Conservation (phyloP, 2,329 filamentous ascomycete genomes). For the Coniochaeta sp. region DNA sequence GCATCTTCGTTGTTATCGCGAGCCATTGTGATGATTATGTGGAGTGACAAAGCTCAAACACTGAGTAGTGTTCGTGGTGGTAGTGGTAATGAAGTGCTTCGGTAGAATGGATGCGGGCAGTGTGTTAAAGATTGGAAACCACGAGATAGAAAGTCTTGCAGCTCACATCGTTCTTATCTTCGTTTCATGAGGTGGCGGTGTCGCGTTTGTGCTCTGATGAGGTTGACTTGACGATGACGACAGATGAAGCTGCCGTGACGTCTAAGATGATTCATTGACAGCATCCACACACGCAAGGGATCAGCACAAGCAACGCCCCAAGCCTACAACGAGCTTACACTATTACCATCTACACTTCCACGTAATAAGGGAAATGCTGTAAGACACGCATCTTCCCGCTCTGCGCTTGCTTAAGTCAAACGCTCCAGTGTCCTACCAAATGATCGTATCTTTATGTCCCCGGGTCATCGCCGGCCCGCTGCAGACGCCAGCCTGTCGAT, state of each 20-base stretch:
- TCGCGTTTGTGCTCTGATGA: slow-evolving; percentile 1
- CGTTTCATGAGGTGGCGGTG: not conserved
- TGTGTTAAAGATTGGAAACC: too few species aligned
- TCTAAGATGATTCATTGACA: not conserved
- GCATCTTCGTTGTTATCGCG: slow-evolving; percentile 4
- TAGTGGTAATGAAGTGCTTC: not conserved
- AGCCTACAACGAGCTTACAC: too few species aligned
- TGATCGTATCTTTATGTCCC: not conserved
- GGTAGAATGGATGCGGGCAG: too few species aligned
- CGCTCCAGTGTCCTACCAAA: not conserved
- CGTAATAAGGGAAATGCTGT: not conserved
- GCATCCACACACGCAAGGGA: not conserved
- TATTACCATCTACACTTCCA: too few species aligned
- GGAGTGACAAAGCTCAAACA: not conserved
- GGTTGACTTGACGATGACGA: slow-evolving; percentile 4
- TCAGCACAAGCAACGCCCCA: not conserved
- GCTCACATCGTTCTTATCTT: not conserved
- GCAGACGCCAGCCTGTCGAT: not conserved
- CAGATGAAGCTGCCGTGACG: not conserved
- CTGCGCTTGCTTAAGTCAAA: not conserved
- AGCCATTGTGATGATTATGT: slow-evolving; percentile 1
- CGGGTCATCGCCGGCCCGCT: not conserved
- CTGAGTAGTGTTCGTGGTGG: not conserved
- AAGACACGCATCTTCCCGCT: not conserved
- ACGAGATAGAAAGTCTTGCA: not conserved